A percentile compares a stretch with the other conserved stretches of the same genome.
Evolutionary conservation across 805 yeast genomes (phyloP).

Genomic region (Wickerhamomyces mucosus): DNA sequence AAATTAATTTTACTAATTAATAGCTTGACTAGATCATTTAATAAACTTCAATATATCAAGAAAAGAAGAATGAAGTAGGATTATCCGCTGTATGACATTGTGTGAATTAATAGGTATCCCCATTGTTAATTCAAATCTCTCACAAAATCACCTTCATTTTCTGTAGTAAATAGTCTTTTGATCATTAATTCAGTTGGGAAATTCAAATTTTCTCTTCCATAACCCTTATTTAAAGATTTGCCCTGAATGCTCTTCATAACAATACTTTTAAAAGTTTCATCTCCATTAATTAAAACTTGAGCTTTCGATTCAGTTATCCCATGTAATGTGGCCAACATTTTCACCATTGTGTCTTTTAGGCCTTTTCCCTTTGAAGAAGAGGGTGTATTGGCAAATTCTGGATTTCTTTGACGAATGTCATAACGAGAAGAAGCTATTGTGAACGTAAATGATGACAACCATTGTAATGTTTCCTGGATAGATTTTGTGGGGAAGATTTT

Average conservation of each 20-base stretch:
- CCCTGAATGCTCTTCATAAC: no score
- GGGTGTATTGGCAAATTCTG: constrained; percentile 46
- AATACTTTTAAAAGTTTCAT: no score
- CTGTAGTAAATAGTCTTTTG: no score
- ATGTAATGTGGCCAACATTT: constrained; percentile 47
- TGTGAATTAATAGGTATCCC: no score
- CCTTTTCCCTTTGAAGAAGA: constrained; percentile 45
- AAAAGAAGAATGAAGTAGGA: constrained; percentile 5
- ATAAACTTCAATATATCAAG: constrained; percentile 13
- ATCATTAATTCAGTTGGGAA: no score
- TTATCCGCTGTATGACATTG: no score
- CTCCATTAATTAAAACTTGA: no score
- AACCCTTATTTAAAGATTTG: no score
- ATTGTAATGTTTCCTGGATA: constrained; percentile 34
- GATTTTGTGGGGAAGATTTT: constrained; percentile 43
- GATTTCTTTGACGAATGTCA: constrained; percentile 47
- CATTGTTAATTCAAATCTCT: no score
- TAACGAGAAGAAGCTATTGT: constrained; percentile 43
- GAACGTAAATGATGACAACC: constrained; percentile 50
- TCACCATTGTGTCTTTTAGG: constrained; percentile 34
- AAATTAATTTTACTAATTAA: no score
- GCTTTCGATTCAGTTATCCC: constrained; percentile 46
- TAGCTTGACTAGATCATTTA: constrained; percentile 14
- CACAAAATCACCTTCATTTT: constrained; percentile 41
- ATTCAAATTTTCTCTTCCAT: no score